Percentiles rank a stretch among this genome's conserved stretches.
Evolutionary conservation across 805 yeast species (phyloP).

Genomic region (Ogataea ramenticola): DNA sequence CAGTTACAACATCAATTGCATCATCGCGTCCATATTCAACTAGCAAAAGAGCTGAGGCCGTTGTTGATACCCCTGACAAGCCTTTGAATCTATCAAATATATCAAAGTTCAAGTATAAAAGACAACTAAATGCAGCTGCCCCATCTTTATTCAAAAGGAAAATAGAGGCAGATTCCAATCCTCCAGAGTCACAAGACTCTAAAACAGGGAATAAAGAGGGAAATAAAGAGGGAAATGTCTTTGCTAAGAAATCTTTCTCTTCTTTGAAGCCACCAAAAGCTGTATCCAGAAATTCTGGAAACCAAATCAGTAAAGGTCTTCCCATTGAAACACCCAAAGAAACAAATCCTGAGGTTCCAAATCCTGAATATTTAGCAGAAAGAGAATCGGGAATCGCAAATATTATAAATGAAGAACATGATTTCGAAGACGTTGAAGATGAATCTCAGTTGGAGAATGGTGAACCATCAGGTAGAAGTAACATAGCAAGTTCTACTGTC

Average conservation of each 20-base stretch:
- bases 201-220: no score
- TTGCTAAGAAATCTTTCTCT: no score
- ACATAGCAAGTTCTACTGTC: constrained; percentile 1
- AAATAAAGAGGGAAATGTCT: no score
- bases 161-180: neutral
- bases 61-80: neutral
- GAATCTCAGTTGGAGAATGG: constrained; percentile 3
- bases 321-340: neutral
- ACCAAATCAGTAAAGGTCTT: neutral
- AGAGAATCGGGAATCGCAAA: neutral
- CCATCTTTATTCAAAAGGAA: neutral
- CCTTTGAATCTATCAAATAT: constrained; percentile 3
- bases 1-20: neutral
- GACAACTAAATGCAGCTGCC: neutral
- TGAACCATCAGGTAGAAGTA: neutral
- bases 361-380: neutral
- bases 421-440: neutral
- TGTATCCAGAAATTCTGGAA: neutral
- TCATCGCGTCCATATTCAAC: neutral
- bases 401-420: neutral
- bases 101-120: constrained; percentile 7
- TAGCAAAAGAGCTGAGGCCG: neutral
- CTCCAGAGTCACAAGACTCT: neutral
- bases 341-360: neutral
- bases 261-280: no score